These are phyloP conservation scores for Gastrolobium villosum DNA, from an alignment of 306 rosid genomes.

Conservation along the genomic window DNA sequence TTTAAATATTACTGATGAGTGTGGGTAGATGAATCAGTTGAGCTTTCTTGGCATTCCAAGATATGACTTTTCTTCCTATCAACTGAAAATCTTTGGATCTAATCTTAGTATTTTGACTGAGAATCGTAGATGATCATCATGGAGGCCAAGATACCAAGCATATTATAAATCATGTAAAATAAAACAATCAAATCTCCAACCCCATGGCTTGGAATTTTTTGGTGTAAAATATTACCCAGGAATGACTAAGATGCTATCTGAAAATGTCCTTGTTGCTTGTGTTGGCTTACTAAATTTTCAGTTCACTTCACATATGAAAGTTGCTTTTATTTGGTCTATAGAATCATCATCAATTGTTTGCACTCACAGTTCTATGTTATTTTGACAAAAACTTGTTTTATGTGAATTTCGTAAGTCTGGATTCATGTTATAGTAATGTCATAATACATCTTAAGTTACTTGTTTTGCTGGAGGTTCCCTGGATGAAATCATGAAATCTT, in stretches of 20 bases:
- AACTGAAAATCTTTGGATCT: background rate
- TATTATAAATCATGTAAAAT: background rate
- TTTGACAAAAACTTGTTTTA: background rate
- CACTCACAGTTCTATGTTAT: background rate
- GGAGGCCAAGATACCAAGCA: background rate
- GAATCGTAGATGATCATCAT: slow-evolving; percentile 13
- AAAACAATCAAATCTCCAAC: background rate
- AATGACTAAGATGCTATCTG: background rate
- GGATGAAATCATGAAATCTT: background rate
- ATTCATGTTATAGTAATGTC: slow-evolving; percentile 8
- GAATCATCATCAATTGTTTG: background rate
- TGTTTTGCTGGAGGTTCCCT: background rate
- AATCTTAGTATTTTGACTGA: slow-evolving; percentile 7
- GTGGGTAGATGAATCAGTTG: background rate
- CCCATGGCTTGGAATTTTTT: background rate
- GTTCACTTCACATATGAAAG: slow-evolving; percentile 8
- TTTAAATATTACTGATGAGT: no score
- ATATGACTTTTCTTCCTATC: slow-evolving; percentile 6
- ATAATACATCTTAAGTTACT: background rate
- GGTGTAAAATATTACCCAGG: background rate
- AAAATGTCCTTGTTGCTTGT: background rate
- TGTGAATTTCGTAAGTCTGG: background rate
- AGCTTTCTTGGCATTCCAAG: slow-evolving; percentile 6
- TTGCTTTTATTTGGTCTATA: background rate
- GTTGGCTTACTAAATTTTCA: background rate